Percentiles rank a stretch among this genome's conserved stretches.
Conservation (phyloP, 2,329 filamentous ascomycete species). For the Colletotrichum lini region DNA sequence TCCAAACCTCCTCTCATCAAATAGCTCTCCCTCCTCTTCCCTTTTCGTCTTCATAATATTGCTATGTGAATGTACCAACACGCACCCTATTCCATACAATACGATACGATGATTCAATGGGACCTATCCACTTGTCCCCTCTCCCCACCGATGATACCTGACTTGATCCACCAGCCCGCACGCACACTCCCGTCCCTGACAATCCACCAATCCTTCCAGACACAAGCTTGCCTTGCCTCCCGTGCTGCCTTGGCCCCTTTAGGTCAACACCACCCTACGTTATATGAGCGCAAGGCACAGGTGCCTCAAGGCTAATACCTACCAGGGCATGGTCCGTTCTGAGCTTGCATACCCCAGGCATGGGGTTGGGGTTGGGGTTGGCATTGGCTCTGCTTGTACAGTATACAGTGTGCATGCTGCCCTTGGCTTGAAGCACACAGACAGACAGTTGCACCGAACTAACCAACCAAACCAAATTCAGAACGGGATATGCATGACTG, state of each 20-base stretch:
- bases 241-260: slow-evolving; percentile 10
- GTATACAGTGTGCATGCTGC: slow-evolving; percentile 27
- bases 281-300: background rate
- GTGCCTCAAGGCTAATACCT: slow-evolving; percentile 5
- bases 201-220: slow-evolving; percentile 20
- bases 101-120: slow-evolving; percentile 33
- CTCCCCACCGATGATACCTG: slow-evolving; percentile 24
- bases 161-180: slow-evolving; percentile 33
- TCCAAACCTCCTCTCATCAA: background rate
- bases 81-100: slow-evolving; percentile 20
- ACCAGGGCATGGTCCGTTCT: slow-evolving; percentile 23
- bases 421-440: slow-evolving; percentile 11
- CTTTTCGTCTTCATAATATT: slow-evolving; percentile 11
- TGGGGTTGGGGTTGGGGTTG: slow-evolving; percentile 10
- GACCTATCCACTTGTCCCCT: slow-evolving; percentile 34
- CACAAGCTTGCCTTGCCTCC: slow-evolving; percentile 8
- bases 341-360: slow-evolving; percentile 16
- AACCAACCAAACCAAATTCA: slow-evolving; percentile 1
- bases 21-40: slow-evolving; percentile 3
- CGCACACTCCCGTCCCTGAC: slow-evolving; percentile 33
- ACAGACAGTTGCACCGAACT: slow-evolving; percentile 12
- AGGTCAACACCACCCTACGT: background rate
- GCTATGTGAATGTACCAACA: slow-evolving; percentile 4
- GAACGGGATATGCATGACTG: slow-evolving; percentile 1
- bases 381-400: background rate